A percentile compares a stretch with the other conserved stretches of the same genome.
Evolutionary conservation across 352 stramenopile genomes (phyloP).

Genomic region (Pythium rishiriense): DNA sequence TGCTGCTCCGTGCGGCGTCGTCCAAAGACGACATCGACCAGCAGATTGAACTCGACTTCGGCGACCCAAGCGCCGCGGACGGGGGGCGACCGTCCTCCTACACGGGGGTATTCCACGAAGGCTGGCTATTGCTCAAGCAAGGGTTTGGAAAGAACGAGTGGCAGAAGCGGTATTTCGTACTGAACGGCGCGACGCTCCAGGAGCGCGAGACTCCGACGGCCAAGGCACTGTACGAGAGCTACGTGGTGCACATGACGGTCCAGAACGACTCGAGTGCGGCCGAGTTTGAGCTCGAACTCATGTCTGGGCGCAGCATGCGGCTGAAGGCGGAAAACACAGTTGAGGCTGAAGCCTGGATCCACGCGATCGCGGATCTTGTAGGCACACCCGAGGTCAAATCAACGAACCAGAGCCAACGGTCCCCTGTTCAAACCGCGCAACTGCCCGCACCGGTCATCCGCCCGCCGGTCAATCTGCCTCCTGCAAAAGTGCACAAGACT

Average conservation of each 20-base stretch:
- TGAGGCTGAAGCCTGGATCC: slow-evolving; percentile 59
- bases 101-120: slow-evolving; percentile 38
- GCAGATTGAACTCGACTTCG: slow-evolving; percentile 2
- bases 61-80: background rate
- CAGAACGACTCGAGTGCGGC: slow-evolving; percentile 30
- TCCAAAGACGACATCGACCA: slow-evolving; percentile 12
- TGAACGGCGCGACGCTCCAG: slow-evolving; percentile 56
- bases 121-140: slow-evolving; percentile 60
- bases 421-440: background rate
- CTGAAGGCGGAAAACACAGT: slow-evolving; percentile 44
- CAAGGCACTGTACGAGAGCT: slow-evolving; percentile 45
- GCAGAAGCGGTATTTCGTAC: slow-evolving; percentile 63
- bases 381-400: slow-evolving; percentile 6
- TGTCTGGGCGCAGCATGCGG: slow-evolving; percentile 48
- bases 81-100: slow-evolving; percentile 19
- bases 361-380: slow-evolving; percentile 34
- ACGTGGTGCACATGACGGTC: slow-evolving; percentile 53
- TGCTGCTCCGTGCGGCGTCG: slow-evolving; percentile 13
- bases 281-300: slow-evolving; percentile 53
- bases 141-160: slow-evolving; percentile 46
- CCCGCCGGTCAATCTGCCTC: slow-evolving; percentile 11
- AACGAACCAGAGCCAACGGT: background rate
- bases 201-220: slow-evolving; percentile 59
- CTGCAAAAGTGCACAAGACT: slow-evolving; percentile 29
- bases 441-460: slow-evolving; percentile 14